These are phyloP conservation scores for Chlorencoelia australis DNA, from an alignment of 2,329 filamentous ascomycete species.

Conservation along the genomic window DNA sequence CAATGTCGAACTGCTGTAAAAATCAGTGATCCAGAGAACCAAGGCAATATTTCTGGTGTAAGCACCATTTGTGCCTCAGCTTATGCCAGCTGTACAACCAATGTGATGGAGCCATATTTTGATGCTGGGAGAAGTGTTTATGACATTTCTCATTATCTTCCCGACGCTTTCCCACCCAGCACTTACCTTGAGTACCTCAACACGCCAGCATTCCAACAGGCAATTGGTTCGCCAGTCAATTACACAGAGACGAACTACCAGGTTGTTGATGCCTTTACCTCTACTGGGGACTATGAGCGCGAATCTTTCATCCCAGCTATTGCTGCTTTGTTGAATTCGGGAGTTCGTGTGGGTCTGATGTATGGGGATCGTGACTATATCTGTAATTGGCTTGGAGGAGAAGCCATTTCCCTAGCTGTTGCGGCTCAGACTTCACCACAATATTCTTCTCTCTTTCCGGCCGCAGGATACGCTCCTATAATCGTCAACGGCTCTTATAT, in stretches of 20 bases:
- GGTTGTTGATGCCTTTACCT: conserved; percentile 37
- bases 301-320: conserved; percentile 49
- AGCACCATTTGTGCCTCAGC: conserved; percentile 28
- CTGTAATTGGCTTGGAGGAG: conserved; percentile 65
- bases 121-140: conserved; percentile 28
- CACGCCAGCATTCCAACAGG: conserved; percentile 45
- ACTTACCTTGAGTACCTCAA: conserved; percentile 58
- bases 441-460: conserved; percentile 46
- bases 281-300: conserved; percentile 52
- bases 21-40: conserved; percentile 31
- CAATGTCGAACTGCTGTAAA: conserved; percentile 38
- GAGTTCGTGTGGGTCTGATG: conserved; percentile 60
- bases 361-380: conserved; percentile 58
- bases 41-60: conserved; percentile 30
- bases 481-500: conserved; percentile 57
- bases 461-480: conserved; percentile 64
- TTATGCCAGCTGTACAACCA: conserved; percentile 25
- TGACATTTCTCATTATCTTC: conserved; percentile 27
- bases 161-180: conserved; percentile 52
- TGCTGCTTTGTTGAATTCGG: conserved; percentile 48
- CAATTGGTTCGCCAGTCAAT: conserved; percentile 53
- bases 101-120: conserved; percentile 27
- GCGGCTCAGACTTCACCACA: conserved; percentile 36
- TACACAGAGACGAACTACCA: conserved; percentile 40
- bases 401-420: conserved; percentile 58